Percentiles rank a stretch among this genome's conserved stretches.
Evolutionary conservation across 2,329 filamentous ascomycete genomes (phyloP).

Genomic region (Didymella lethalis): DNA sequence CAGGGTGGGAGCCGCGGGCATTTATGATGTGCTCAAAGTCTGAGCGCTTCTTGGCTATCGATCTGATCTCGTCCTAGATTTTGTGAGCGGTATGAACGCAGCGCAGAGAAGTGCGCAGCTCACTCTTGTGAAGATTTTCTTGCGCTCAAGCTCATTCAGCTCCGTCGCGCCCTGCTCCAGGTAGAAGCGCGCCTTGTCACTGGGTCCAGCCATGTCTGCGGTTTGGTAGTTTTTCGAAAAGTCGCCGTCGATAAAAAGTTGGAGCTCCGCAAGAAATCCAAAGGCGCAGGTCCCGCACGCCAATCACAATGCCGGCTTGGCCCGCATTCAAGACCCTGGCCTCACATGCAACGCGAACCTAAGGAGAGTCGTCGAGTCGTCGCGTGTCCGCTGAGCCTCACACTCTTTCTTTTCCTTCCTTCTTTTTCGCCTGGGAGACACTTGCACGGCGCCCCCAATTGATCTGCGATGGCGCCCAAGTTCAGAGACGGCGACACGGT

Average conservation of each 20-base stretch:
- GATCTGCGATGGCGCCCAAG: conserved; percentile 63
- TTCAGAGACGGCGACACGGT: conserved; percentile 69
- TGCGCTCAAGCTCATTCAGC: conserved; percentile 88
- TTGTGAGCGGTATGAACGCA: conserved; percentile 12
- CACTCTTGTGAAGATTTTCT: conserved; percentile 86
- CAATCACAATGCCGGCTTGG: conserved; percentile 33
- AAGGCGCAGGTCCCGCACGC: conserved; percentile 20
- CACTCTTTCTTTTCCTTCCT: conserved; percentile 41
- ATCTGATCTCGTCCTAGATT: conserved; percentile 81
- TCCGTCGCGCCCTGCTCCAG: conserved; percentile 92
- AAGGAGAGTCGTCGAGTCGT: conserved; percentile 39
- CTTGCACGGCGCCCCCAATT: conserved; percentile 11
- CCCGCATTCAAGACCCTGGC: conserved; percentile 25
- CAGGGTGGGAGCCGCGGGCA: conserved; percentile 73
- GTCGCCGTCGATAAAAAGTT: conserved; percentile 34
- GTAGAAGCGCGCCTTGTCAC: conserved; percentile 94
- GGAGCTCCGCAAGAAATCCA: conserved; percentile 17
- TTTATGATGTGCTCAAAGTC: conserved; percentile 93
- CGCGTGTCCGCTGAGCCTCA: conserved; percentile 28
- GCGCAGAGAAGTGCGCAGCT: conserved; percentile 17
- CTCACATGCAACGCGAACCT: conserved; percentile 28
- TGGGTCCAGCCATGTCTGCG: conserved; percentile 76
- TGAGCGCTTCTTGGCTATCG: conserved; percentile 87
- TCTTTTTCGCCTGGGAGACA: conserved; percentile 18
- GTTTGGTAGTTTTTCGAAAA: conserved; percentile 16